Conservation (phyloP, 805 yeast genomes). For the Isabelozyma rhagii region DNA sequence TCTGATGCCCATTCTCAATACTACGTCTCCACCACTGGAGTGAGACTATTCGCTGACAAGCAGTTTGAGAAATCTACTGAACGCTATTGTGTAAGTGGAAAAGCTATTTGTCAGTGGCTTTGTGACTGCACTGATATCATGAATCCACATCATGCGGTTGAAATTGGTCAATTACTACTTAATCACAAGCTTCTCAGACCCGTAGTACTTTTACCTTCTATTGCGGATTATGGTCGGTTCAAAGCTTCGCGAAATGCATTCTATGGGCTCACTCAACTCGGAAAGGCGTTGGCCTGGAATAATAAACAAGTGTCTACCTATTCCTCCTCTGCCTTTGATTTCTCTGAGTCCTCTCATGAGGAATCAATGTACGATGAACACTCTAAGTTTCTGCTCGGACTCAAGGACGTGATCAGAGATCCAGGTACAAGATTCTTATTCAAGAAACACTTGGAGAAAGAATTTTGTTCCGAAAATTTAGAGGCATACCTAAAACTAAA, state of each 20-base stretch:
- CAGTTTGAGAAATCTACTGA: constrained; percentile 21
- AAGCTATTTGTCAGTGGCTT: constrained; percentile 81
- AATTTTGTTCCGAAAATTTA: constrained; percentile 72
- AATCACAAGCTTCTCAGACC: constrained; percentile 47
- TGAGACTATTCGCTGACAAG: constrained; percentile 52
- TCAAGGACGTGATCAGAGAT: constrained; percentile 51
- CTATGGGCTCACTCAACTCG: constrained; percentile 43
- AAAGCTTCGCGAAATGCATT: constrained; percentile 33
- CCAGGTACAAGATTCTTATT: constrained; percentile 75
- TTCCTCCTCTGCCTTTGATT: background rate
- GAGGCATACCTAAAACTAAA: constrained; percentile 63
- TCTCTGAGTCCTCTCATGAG: background rate
- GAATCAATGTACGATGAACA: background rate
- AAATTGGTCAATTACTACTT: constrained; percentile 49
- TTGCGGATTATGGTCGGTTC: constrained; percentile 20
- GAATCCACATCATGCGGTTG: constrained; percentile 49
- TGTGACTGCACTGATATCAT: constrained; percentile 83
- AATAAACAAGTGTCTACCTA: background rate
- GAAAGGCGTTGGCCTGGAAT: constrained; percentile 37
- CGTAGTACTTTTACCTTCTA: constrained; percentile 34
- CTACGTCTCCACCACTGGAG: constrained; percentile 63
- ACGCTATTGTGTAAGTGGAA: constrained; percentile 59
- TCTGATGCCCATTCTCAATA: constrained; percentile 81
- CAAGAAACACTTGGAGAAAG: constrained; percentile 59
- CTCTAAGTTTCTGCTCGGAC: background rate